phyloP scores from a whole-genome alignment of 2,329 filamentous ascomycete species.

The Bipolaris zeicola region DNA sequence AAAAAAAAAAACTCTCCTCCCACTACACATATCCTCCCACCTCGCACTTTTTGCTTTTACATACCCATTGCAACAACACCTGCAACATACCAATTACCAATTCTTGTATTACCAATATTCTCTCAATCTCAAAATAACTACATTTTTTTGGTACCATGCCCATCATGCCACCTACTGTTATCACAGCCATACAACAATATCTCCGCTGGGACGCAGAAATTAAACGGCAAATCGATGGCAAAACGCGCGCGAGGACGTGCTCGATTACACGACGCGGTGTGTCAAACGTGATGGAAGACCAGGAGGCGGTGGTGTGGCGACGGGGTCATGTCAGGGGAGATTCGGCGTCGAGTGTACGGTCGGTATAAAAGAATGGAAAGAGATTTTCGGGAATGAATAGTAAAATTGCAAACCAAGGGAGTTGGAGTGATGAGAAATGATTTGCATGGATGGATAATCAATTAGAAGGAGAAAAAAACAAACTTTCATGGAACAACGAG shows the following conservation, averaged over 20 bases:
- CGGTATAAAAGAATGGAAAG: not conserved
- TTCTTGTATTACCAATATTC: too few species aligned
- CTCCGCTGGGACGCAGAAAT: constrained; percentile 13
- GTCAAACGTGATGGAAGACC: not conserved
- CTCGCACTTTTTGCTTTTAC: not conserved
- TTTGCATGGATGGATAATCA: not conserved
- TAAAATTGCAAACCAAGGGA: too few species aligned
- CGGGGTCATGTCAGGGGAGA: not conserved
- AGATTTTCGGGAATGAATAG: too few species aligned
- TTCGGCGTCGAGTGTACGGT: constrained; percentile 1
- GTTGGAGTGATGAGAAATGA: not conserved
- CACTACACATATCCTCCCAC: not conserved
- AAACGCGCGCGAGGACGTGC: constrained; percentile 10
- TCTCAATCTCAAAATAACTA: not conserved
- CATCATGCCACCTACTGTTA: constrained; percentile 12
- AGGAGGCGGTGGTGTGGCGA: constrained; percentile 1
- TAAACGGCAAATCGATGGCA: constrained; percentile 12
- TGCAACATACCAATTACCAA: too few species aligned
- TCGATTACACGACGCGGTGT: constrained; percentile 4
- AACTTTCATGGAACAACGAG: too few species aligned
- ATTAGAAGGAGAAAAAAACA: too few species aligned
- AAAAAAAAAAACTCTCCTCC: not conserved
- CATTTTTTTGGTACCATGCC: not conserved
- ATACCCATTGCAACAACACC: too few species aligned
- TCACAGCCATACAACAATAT: constrained; percentile 15